Percentiles rank a stretch among this genome's conserved stretches.
phyloP scores from a whole-genome alignment of 2,329 filamentous ascomycete species.

The Dryadomyces sulphureus region DNA sequence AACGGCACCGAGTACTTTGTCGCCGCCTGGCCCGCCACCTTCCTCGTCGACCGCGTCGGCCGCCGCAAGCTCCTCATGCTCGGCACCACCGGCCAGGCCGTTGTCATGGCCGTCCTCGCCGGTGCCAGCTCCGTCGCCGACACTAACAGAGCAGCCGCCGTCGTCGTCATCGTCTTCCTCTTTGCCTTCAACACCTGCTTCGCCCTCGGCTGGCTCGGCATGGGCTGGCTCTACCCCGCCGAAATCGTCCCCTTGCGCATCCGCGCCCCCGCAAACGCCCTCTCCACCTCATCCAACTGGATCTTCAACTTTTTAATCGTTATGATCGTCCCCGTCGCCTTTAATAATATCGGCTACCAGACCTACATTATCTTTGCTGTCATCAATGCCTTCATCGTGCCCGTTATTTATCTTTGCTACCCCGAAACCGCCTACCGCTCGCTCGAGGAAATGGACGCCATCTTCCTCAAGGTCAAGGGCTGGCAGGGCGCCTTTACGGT shows the following conservation, averaged over 20 bases:
- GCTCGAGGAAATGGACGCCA: conserved; percentile 50
- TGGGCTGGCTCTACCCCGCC: conserved; percentile 45
- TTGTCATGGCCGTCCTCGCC: conserved; percentile 30
- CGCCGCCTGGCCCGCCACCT: conserved; percentile 5
- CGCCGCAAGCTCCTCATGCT: conserved; percentile 54
- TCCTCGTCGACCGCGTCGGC: conserved; percentile 49
- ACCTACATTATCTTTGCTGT: conserved; percentile 31
- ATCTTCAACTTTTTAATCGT: conserved; percentile 51
- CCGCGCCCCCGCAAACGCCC: conserved; percentile 41
- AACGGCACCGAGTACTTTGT: conserved; percentile 19
- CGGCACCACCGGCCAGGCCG: conserved; percentile 50
- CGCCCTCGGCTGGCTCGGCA: conserved; percentile 35
- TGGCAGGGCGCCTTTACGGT: conserved; percentile 23
- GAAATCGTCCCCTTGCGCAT: conserved; percentile 38
- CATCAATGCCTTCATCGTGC: conserved; percentile 15
- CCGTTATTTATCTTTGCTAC: conserved; percentile 29
- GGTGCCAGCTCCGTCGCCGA: conserved; percentile 21
- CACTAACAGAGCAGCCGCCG: conserved; percentile 18
- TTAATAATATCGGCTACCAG: conserved; percentile 33
- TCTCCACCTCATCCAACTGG: conserved; percentile 41
- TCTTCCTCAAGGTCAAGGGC: conserved; percentile 19
- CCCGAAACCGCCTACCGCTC: conserved; percentile 46
- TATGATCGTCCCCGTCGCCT: conserved; percentile 35
- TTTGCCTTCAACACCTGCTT: conserved; percentile 40
- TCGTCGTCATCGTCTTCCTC: conserved; percentile 20